Evolutionary conservation across 75 land plant genomes (phyloP).

Genomic region (Pinus albicaulis): DNA sequence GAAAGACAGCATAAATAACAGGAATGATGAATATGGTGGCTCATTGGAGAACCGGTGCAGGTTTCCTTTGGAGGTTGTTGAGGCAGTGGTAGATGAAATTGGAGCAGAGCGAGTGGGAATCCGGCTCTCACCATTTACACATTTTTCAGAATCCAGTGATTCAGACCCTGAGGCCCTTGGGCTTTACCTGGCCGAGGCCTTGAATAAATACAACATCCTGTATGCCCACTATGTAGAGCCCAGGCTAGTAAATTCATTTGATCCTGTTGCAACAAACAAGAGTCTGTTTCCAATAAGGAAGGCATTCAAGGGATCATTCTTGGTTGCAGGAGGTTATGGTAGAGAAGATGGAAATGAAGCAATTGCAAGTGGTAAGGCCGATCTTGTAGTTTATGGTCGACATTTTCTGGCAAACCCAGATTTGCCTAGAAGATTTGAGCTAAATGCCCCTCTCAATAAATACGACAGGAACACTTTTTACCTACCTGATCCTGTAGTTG

Average conservation of each 20-base stretch:
- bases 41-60: constrained; percentile 28
- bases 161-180: constrained; percentile 35
- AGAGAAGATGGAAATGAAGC: constrained; percentile 44
- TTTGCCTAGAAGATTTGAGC: too few relatives aligned
- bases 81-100: constrained; percentile 27
- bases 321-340: constrained; percentile 42
- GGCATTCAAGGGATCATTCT: constrained; percentile 38
- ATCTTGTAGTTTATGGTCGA: constrained; percentile 9
- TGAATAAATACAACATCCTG: constrained; percentile 22
- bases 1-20: constrained; percentile 29
- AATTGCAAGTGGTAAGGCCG: constrained; percentile 24
- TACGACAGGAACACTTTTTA: constrained; percentile 37
- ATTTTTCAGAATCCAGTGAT: constrained; percentile 16
- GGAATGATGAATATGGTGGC: constrained; percentile 33
- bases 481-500: constrained; percentile 31
- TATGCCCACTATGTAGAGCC: constrained; percentile 31
- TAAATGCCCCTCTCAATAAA: constrained; percentile 1
- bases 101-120: constrained; percentile 36
- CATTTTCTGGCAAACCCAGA: too few relatives aligned
- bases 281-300: constrained; percentile 26
- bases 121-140: constrained; percentile 31
- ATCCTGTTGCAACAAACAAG: constrained; percentile 10
- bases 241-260: neutral
- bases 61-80: constrained; percentile 29
- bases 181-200: constrained; percentile 23